Conservation (phyloP, 805 yeast species). For the Vanderwaltozyma tropicalis region DNA sequence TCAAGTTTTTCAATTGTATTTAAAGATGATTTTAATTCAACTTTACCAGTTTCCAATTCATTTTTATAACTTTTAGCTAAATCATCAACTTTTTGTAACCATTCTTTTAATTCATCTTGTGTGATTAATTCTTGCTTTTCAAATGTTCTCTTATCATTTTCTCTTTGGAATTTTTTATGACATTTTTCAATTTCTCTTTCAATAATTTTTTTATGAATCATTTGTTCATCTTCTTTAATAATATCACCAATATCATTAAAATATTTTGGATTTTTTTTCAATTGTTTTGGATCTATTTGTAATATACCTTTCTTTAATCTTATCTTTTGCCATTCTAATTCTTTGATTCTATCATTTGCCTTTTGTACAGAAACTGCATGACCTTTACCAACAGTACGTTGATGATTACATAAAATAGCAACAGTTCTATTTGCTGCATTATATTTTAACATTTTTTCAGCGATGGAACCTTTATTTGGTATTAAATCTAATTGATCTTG, state of each 20-base stretch:
- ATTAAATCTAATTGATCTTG: slow-evolving; percentile 85
- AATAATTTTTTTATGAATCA: slow-evolving; percentile 48
- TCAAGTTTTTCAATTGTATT: slow-evolving; percentile 57
- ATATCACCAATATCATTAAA: slow-evolving; percentile 63
- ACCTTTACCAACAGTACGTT: slow-evolving; percentile 77
- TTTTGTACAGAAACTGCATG: slow-evolving; percentile 76
- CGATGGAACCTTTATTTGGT: slow-evolving; percentile 75
- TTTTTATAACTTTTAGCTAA: slow-evolving; percentile 38
- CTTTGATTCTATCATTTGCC: slow-evolving; percentile 66
- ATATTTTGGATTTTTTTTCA: slow-evolving; percentile 43
- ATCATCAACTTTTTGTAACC: slow-evolving; percentile 46
- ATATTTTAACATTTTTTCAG: slow-evolving; percentile 76
- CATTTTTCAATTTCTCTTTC: slow-evolving; percentile 58
- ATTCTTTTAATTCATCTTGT: slow-evolving; percentile 47
- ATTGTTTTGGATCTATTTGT: slow-evolving; percentile 44
- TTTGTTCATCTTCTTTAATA: slow-evolving; percentile 49
- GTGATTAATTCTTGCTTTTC: slow-evolving; percentile 47
- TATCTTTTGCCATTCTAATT: slow-evolving; percentile 75
- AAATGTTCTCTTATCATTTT: slow-evolving; percentile 58
- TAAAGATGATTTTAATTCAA: slow-evolving; percentile 42
- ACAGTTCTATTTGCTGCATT: slow-evolving; percentile 95
- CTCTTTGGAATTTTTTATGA: slow-evolving; percentile 57
- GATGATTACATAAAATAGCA: slow-evolving; percentile 94
- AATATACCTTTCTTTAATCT: slow-evolving; percentile 63
- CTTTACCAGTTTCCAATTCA: slow-evolving; percentile 51